Evolutionary conservation across 2,329 filamentous ascomycete genomes (phyloP).

Genomic region (Alternaria metachromatica): DNA sequence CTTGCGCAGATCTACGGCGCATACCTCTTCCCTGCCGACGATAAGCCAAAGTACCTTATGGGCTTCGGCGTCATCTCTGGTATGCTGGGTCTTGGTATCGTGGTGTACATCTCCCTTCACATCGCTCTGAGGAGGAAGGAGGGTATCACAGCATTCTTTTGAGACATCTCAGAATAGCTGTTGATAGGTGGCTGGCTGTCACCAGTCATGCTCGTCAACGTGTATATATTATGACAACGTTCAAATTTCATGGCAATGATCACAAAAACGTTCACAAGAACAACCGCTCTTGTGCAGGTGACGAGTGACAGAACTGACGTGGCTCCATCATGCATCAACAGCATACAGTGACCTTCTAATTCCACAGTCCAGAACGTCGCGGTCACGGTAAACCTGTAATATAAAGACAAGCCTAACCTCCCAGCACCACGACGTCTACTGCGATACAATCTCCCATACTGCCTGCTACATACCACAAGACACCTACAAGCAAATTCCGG

Average conservation of each 20-base stretch:
- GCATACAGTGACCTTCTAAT: background rate
- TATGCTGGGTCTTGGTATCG: constrained; percentile 41
- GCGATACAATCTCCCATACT: background rate
- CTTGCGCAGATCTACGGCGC: constrained; percentile 64
- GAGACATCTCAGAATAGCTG: background rate
- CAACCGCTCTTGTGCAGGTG: background rate
- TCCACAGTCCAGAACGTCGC: background rate
- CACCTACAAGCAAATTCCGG: background rate
- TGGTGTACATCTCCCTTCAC: constrained; percentile 40
- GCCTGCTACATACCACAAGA: background rate
- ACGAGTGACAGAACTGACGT: background rate
- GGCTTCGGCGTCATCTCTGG: constrained; percentile 35
- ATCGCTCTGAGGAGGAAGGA: constrained; percentile 34
- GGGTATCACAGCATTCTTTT: constrained; percentile 17
- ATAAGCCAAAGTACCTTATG: constrained; percentile 55
- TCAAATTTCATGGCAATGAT: background rate
- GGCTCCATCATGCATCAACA: background rate
- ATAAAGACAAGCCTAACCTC: background rate
- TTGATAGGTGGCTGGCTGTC: background rate
- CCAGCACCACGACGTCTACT: too few species aligned
- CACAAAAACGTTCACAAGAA: background rate
- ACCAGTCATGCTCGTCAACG: background rate
- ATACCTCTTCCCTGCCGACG: constrained; percentile 58
- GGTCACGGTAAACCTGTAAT: background rate
- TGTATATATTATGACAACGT: background rate